Conservation (phyloP, 2,329 filamentous ascomycete species). For the Amauroascus verrucosus region DNA sequence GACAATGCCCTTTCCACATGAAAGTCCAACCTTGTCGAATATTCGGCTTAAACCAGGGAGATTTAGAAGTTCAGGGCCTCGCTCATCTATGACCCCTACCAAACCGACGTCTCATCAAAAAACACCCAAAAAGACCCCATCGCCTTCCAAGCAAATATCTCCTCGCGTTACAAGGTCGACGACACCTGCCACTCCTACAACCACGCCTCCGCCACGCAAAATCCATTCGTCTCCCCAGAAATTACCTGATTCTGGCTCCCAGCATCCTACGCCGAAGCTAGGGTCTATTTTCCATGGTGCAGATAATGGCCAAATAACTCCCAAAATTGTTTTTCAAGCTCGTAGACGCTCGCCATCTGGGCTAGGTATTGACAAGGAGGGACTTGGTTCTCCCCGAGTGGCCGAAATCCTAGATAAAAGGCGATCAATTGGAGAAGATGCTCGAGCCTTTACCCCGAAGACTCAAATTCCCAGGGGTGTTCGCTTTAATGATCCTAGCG, state of each 20-base stretch:
- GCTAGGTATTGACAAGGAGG: conserved; percentile 57
- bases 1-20: conserved; percentile 39
- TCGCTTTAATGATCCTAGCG: conserved; percentile 55
- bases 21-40: conserved; percentile 47
- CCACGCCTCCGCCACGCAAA: conserved; percentile 7
- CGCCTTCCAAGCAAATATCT: conserved; percentile 26
- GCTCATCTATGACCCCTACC: conserved; percentile 37
- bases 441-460: conserved; percentile 53
- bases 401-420: conserved; percentile 61
- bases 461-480: conserved; percentile 38
- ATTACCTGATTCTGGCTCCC: conserved; percentile 36
- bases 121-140: conserved; percentile 32
- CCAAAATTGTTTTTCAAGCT: conserved; percentile 54
- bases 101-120: conserved; percentile 28
- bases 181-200: conserved; percentile 10
- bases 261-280: conserved; percentile 29
- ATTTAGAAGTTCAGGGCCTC: conserved; percentile 38
- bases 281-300: conserved; percentile 45
- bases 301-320: conserved; percentile 49
- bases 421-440: conserved; percentile 58
- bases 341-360: conserved; percentile 53
- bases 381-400: conserved; percentile 65
- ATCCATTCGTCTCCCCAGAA: conserved; percentile 38
- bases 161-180: background rate
- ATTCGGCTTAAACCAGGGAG: conserved; percentile 39